Percentiles rank a stretch among this genome's conserved stretches.
Conservation (phyloP, 139 green algal genomes). For the Spirogloea muscicola region DNA sequence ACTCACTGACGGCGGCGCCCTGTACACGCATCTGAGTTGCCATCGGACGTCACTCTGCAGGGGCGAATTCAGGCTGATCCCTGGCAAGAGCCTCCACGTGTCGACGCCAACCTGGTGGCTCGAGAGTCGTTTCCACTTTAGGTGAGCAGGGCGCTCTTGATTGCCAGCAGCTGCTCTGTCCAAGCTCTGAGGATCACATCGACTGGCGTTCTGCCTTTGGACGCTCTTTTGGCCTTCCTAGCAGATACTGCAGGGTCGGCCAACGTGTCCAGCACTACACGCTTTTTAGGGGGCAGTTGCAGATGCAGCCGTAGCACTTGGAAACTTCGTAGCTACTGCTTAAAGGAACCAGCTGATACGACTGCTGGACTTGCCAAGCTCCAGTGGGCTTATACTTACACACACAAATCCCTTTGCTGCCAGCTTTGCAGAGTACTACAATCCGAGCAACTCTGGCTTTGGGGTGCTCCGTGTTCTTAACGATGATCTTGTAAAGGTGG, state of each 20-base stretch:
- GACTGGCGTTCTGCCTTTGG: too few species aligned
- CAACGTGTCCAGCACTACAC: too few species aligned
- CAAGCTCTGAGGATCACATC: not conserved
- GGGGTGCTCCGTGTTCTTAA: slow-evolving; percentile 48
- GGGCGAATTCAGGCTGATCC: slow-evolving; percentile 30
- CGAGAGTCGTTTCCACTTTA: slow-evolving; percentile 48
- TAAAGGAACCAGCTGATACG: too few species aligned
- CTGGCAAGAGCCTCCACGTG: slow-evolving; percentile 33
- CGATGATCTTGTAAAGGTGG: slow-evolving; percentile 49
- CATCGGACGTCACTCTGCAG: too few species aligned
- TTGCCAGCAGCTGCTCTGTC: not conserved
- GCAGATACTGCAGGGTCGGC: too few species aligned
- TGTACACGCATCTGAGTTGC: too few species aligned
- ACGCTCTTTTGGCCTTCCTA: too few species aligned
- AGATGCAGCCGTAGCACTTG: too few species aligned
- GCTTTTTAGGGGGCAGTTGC: too few species aligned
- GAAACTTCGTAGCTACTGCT: not conserved
- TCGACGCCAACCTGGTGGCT: slow-evolving; percentile 49
- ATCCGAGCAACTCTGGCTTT: slow-evolving; percentile 29
- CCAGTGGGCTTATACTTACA: not conserved
- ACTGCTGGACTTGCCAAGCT: too few species aligned
- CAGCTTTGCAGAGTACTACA: slow-evolving; percentile 49
- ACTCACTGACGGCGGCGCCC: too few species aligned
- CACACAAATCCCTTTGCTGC: not conserved
- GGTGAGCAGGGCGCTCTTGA: slow-evolving; percentile 9